Conservation (phyloP, 1,284 basidiomycete species). For the Moniliophthora roreri region DNA sequence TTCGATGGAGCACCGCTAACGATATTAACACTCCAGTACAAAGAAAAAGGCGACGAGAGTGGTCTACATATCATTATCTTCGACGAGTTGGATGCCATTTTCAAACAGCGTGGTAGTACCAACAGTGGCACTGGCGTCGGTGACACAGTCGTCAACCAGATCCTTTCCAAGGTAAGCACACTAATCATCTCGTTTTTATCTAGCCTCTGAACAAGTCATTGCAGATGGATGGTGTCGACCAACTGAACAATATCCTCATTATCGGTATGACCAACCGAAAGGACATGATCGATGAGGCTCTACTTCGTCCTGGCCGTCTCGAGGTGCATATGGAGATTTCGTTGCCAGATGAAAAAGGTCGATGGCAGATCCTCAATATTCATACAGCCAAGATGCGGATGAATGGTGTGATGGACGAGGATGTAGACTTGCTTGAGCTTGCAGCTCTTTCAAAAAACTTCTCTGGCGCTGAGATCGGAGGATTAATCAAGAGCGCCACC, state of each 20-base stretch:
- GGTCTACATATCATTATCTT: slow-evolving; percentile 99
- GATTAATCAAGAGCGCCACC: slow-evolving; percentile 96
- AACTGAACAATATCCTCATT: slow-evolving; percentile 98
- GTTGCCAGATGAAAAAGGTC: slow-evolving; percentile 91
- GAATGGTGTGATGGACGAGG: slow-evolving; percentile 88
- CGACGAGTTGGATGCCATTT: slow-evolving; percentile 98
- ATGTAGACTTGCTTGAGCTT: slow-evolving; percentile 87
- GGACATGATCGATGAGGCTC: slow-evolving; percentile 99
- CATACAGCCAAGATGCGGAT: slow-evolving; percentile 94
- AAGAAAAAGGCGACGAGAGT: slow-evolving; percentile 97
- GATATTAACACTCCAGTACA: slow-evolving; percentile 66
- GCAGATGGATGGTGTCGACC: slow-evolving; percentile 99
- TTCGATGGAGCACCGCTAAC: background rate
- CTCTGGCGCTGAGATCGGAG: slow-evolving; percentile 94
- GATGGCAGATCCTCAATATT: slow-evolving; percentile 92
- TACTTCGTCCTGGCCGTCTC: slow-evolving; percentile 95
- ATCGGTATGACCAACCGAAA: slow-evolving; percentile 99
- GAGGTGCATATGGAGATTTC: slow-evolving; percentile 99
- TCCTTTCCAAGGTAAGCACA: slow-evolving; percentile 84
- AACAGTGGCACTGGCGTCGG: slow-evolving; percentile 95
- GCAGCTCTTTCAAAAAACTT: slow-evolving; percentile 94
- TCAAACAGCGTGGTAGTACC: slow-evolving; percentile 95
- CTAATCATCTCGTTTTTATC: slow-evolving; percentile 14
- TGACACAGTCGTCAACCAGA: slow-evolving; percentile 98
- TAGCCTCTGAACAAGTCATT: slow-evolving; percentile 3